Conservation (phyloP, 2,329 filamentous ascomycete genomes). For the Alternaria rosae region DNA sequence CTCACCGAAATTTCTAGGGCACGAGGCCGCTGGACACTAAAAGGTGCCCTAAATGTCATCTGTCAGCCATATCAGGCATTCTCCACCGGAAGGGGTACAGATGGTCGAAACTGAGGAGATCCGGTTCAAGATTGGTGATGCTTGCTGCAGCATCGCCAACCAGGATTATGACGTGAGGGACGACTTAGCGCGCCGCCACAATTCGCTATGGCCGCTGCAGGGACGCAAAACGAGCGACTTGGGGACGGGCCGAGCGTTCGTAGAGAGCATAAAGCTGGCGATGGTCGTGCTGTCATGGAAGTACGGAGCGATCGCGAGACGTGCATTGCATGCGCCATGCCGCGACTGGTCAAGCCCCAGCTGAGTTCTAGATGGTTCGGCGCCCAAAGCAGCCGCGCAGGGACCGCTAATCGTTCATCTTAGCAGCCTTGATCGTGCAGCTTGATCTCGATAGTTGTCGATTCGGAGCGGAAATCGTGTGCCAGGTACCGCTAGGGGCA, state of each 20-base stretch:
- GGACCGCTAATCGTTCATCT: conserved; percentile 21
- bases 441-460: conserved; percentile 22
- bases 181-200: conserved; percentile 13
- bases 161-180: conserved; percentile 30
- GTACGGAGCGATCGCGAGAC: conserved; percentile 37
- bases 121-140: conserved; percentile 32
- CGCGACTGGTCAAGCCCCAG: conserved; percentile 15
- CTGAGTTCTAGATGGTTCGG: conserved; percentile 24
- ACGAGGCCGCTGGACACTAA: conserved; percentile 32
- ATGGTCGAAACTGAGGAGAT: conserved; percentile 38
- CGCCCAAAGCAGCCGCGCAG: conserved; percentile 13
- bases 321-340: conserved; percentile 21
- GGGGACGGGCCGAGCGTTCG: conserved; percentile 31
- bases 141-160: conserved; percentile 28
- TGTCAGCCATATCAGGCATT: conserved; percentile 33
- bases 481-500: conserved; percentile 9
- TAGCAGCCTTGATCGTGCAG: conserved; percentile 5
- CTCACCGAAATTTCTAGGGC: conserved; percentile 30
- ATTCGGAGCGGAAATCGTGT: conserved; percentile 29
- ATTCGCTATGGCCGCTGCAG: conserved; percentile 31
- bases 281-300: conserved; percentile 40
- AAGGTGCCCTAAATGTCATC: conserved; percentile 31
- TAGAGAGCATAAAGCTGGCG: conserved; percentile 19
- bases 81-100: conserved; percentile 26
- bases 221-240: conserved; percentile 29